Conservation (phyloP, 163 green algal species). For the Trebouxia gelatinosa region DNA sequence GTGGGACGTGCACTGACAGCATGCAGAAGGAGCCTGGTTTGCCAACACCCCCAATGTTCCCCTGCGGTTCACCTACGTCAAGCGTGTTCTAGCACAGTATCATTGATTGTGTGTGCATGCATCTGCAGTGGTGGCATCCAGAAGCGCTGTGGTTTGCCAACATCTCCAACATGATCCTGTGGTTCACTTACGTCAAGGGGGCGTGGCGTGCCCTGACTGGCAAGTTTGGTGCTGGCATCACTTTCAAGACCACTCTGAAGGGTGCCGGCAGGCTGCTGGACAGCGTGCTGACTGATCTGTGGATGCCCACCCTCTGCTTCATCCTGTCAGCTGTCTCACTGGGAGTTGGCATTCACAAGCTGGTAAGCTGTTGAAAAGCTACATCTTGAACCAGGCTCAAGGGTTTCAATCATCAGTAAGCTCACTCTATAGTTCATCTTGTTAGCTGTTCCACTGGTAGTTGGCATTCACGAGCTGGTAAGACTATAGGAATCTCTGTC, state of each 20-base stretch:
- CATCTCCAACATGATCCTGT: conserved; percentile 66
- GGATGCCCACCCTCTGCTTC: conserved; percentile 49
- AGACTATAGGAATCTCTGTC: too few species aligned
- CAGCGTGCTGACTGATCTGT: conserved; percentile 53
- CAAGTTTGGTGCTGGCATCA: conserved; percentile 35
- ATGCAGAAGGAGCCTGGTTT: conserved; percentile 54
- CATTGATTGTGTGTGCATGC: not conserved
- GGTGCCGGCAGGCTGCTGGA: conserved; percentile 37
- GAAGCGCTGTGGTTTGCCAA: conserved; percentile 61
- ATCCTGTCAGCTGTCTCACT: conserved; percentile 43
- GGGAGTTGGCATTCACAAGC: conserved; percentile 48
- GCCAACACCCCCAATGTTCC: conserved; percentile 55
- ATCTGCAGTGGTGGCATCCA: conserved; percentile 35
- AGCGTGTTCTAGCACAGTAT: not conserved
- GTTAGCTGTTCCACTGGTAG: too few species aligned
- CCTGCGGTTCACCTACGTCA: conserved; percentile 61
- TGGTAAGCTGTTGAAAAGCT: too few species aligned
- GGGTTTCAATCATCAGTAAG: not conserved
- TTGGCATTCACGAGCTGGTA: too few species aligned
- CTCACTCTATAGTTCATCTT: too few species aligned
- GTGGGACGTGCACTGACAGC: not conserved
- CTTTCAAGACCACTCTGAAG: conserved; percentile 59
- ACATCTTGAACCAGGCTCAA: not conserved
- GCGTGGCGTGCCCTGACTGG: conserved; percentile 7
- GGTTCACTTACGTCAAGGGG: conserved; percentile 46